Evolutionary conservation across 164 flowering plant genomes (phyloP), one percentile per base, ranked within the genome.

Genomic region (Annona squamosa): DNA sequence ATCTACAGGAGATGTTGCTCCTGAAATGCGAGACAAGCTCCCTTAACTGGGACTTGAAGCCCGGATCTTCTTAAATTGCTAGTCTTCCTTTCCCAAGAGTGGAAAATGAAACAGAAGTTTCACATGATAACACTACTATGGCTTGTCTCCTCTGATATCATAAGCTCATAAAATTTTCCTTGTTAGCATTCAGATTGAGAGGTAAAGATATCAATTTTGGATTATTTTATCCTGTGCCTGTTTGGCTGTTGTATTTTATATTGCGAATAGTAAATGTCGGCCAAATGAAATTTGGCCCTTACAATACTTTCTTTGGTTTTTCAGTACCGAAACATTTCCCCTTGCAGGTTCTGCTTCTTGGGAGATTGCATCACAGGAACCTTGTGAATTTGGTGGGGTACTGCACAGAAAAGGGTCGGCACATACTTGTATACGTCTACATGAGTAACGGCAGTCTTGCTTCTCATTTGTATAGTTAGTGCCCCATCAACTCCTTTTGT

Each of bases 351-450:
- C 78, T 84, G 84, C 77, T 95, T 72, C 83, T 95, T 73, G 98
- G 98, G 75, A 87, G 97, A 80, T 79, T 95, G 80, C 99, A 95
- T 86, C 99, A 95, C 68, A 86, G 99, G 68, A 93, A 91, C 84
- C 97, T 95, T 41, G 96, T 95, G 78, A 95, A 95, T 89, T 86
- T 95, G 89, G 88, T 95, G 70, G 99, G 99, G 48, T 95, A 95
- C 77, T 95, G 99, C 84, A 90, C 92, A 62, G 99, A 95, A 75
- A 95, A 88, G 79, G 89, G 94, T 59, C 94, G 88, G 74, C 89
- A 87, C 80, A 95, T 95, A 79, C 99, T 95, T 76, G 79, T 95
- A 46, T 95, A 95, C 74, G 97, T 93, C 74, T 93, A 86, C 77
- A 93, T 95, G 99, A 90, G 86, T 63, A 88, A 89, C 74, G 98